These are phyloP conservation scores for Populus hybrid DNA, from an alignment of 441 rosid genomes.

Conservation along the genomic window DNA sequence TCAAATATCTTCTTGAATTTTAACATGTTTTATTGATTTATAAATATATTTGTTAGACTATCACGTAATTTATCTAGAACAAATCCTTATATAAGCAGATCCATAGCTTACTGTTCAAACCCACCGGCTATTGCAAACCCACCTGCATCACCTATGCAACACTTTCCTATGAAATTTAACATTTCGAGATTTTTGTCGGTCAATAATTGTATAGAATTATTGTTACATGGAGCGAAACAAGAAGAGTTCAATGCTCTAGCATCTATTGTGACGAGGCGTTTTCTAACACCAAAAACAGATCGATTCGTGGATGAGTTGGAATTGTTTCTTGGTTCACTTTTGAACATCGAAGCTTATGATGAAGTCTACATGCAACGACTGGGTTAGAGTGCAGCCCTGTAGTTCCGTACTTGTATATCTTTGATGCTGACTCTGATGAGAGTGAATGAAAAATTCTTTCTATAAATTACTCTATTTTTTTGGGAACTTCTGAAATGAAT, in stretches of 20 bases:
- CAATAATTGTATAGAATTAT: too few relatives aligned
- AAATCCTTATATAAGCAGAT: too few relatives aligned
- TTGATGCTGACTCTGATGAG: constrained; percentile 48
- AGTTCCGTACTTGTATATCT: constrained; percentile 49
- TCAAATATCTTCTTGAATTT: too few relatives aligned
- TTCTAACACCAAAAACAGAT: constrained; percentile 56
- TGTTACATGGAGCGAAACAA: constrained; percentile 36
- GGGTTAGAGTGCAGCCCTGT: constrained; percentile 35
- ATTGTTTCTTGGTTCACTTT: constrained; percentile 71
- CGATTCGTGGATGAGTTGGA: constrained; percentile 65
- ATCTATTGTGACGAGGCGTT: constrained; percentile 59
- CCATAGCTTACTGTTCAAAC: too few relatives aligned
- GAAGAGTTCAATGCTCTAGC: constrained; percentile 49
- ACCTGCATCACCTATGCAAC: too few relatives aligned
- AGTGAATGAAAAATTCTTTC: constrained; percentile 22
- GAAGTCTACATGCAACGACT: constrained; percentile 48
- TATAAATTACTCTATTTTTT: neutral
- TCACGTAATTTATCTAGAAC: rapidly evolving
- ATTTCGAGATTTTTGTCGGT: too few relatives aligned
- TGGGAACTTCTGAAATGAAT: too few relatives aligned
- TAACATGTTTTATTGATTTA: rapidly evolving
- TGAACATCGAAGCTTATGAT: constrained; percentile 72
- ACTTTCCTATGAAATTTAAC: too few relatives aligned
- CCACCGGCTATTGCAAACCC: too few relatives aligned
- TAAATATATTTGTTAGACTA: too few relatives aligned